phyloP scores from a whole-genome alignment of 805 yeast genomes.

The Yamadazyma phyllophila region DNA sequence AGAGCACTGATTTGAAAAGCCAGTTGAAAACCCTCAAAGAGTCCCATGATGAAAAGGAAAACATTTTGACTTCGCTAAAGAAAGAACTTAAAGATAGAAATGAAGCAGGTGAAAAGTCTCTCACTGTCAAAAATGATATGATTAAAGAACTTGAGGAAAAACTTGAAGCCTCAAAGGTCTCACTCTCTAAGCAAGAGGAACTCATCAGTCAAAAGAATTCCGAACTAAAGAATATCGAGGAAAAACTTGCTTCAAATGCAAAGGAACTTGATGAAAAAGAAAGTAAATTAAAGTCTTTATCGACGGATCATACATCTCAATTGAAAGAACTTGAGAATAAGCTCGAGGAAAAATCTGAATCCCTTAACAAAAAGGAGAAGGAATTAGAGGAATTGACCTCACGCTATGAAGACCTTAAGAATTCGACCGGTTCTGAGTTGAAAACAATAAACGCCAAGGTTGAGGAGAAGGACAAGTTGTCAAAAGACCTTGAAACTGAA shows the following conservation, averaged over 20 bases:
- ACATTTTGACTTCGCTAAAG: conserved; percentile 13
- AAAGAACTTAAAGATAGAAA: conserved; percentile 12
- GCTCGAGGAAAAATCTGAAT: background rate
- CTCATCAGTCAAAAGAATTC: background rate
- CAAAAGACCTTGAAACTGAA: background rate
- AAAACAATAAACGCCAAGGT: background rate
- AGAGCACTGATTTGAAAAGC: background rate
- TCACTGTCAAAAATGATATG: background rate
- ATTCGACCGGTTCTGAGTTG: background rate
- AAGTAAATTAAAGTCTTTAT: background rate
- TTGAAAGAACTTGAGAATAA: background rate
- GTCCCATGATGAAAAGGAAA: conserved; percentile 4
- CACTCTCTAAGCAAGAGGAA: background rate
- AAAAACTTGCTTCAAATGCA: background rate
- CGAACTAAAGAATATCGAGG: background rate
- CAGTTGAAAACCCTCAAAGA: conserved; percentile 6
- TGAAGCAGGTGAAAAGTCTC: background rate
- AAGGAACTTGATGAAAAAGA: background rate
- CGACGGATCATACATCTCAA: background rate
- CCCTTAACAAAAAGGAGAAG: background rate
- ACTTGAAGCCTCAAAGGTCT: background rate
- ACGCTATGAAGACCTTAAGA: background rate
- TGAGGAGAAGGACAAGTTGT: background rate
- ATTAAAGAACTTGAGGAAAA: background rate
- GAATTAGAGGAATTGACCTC: background rate